phyloP scores from a whole-genome alignment of 169 alveolate genomes.

The Plasmodium ovale region DNA sequence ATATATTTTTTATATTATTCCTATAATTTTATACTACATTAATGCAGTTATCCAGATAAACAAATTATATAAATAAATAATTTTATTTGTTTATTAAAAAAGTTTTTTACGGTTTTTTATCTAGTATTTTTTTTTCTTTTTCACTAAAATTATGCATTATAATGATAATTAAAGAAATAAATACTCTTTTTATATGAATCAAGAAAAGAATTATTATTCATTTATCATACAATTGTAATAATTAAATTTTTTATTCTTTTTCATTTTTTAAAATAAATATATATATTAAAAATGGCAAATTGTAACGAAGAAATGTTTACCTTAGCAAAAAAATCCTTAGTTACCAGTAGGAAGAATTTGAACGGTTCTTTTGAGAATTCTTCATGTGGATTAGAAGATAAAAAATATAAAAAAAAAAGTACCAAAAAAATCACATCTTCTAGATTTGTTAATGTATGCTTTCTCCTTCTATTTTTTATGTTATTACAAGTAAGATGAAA shows the following conservation, averaged over 20 bases:
- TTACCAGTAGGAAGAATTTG: neutral
- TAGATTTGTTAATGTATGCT: neutral
- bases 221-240: neutral
- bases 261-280: neutral
- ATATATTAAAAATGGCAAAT: constrained; percentile 11
- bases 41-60: neutral
- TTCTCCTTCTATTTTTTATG: neutral
- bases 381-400: neutral
- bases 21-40: neutral
- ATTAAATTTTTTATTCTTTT: neutral
- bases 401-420: neutral
- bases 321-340: neutral
- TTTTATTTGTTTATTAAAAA: too few relatives aligned
- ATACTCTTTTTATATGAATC: neutral
- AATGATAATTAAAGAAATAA: neutral
- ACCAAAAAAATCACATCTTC: neutral
- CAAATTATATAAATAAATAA: too few relatives aligned
- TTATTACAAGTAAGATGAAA: constrained; percentile 13
- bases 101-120: too few relatives aligned
- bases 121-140: too few relatives aligned
- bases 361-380: neutral
- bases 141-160: too few relatives aligned
- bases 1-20: too few relatives aligned
- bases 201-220: neutral
- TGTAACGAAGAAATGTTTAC: neutral